Evolutionary conservation across 257 asterid genomes (phyloP).

Genomic region (Marsdenia floribunda): DNA sequence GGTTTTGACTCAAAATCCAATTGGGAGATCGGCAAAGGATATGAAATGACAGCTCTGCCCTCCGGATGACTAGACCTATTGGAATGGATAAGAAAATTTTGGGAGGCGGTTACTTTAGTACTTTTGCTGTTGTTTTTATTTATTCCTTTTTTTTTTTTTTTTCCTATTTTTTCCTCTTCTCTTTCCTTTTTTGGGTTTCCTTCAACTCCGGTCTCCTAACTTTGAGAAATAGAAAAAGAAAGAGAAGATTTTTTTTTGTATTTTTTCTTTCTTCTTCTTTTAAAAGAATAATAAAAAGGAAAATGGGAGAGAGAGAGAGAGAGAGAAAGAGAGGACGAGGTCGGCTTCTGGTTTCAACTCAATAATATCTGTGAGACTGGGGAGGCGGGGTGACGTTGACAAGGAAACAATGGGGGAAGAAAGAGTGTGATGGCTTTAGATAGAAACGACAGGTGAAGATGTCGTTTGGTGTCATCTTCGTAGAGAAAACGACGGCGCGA

Average conservation of each 20-base stretch:
- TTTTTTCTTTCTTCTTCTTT: not conserved
- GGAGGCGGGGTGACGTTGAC: conserved; percentile 13
- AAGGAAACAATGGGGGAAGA: not conserved
- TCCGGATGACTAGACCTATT: not conserved
- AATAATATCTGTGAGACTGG: not conserved
- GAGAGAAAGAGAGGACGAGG: not conserved
- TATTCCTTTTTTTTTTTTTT: not conserved
- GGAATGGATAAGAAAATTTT: not conserved
- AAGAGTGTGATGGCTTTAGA: not conserved
- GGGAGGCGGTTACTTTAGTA: not conserved
- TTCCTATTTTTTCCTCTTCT: not conserved
- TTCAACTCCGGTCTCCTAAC: not conserved
- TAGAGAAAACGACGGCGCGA: conserved; percentile 7
- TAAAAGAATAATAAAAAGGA: too few relatives aligned
- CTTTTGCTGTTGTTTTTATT: not conserved
- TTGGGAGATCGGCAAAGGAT: conserved; percentile 10
- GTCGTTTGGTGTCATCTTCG: not conserved
- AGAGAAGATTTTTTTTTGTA: not conserved
- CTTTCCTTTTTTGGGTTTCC: not conserved
- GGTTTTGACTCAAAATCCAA: conserved; percentile 16
- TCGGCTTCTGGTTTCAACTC: conserved; percentile 4
- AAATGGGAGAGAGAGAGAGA: too few relatives aligned
- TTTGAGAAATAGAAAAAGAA: not conserved
- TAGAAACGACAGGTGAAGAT: not conserved
- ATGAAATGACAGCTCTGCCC: conserved; percentile 12